Evolutionary conservation across 75 land plant genomes (phyloP), one percentile per base, ranked within the genome.

Genomic region (Cunninghamia lanceolata): DNA sequence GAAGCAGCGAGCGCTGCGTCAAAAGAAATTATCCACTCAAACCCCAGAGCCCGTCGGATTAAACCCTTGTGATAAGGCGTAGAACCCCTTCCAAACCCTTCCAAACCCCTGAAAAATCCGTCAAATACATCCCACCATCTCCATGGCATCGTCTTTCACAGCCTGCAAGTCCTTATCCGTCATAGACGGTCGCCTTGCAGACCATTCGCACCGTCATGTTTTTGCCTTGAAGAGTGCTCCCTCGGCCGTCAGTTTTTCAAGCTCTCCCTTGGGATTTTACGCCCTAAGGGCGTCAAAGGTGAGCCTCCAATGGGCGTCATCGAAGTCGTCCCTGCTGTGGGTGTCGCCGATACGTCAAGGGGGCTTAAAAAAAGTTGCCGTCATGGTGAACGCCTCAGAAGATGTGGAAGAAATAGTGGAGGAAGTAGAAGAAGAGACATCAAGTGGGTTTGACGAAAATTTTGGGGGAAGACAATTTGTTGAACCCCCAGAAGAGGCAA

Each of bases 311-410:
- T 34, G 38, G 47, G 14, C 81, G n/a, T 78, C 52, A 9, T 70
- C 39, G 73, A 30, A 45, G 39, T 85, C 36, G 50, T 89, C 34
- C 87, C 90, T 34, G 87, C 91, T 43, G 86, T 71, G 86, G 89
- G 87, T 87, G 87, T 89, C 50, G 91, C 85, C 54, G 88, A 89
- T 86, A 86, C 88, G 21, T 87, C 56, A 7, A 84, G 40, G 82
- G 9, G 83, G 89, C 47, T 13, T 75, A 10, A 30, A 28, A 25
- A 54, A 88, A 35, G 70, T 87, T n/a, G 53, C 81, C 28, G 83
- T 47, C 52, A 63, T 54, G 88, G 89, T 28, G 54, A 87, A 85
- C 32, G 86, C 53, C 77, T 86, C 79, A 9, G 89, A 42, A n/a
- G 83, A 34, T 39, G 85, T 78, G 56, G 68, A 40, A 19, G 36